phyloP scores from a whole-genome alignment of 306 rosid species.

The Quercus bicolor region DNA sequence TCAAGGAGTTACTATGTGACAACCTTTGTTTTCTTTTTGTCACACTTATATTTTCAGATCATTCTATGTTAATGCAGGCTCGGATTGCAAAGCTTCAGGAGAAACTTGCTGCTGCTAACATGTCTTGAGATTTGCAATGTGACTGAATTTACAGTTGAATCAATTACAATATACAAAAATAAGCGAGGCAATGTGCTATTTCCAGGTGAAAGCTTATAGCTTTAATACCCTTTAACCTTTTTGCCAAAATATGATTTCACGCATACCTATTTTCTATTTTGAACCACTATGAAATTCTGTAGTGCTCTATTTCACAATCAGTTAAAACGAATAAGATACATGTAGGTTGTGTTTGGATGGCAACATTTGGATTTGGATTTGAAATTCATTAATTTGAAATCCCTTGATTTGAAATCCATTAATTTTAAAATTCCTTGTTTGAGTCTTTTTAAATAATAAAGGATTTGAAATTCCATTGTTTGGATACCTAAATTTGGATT shows the following conservation, averaged over 20 bases:
- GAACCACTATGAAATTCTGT: neutral
- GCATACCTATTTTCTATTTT: neutral
- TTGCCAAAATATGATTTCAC: neutral
- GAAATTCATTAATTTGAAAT: too few relatives aligned
- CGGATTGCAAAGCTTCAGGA: slow-evolving; percentile 61
- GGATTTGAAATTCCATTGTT: too few relatives aligned
- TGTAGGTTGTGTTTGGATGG: too few relatives aligned
- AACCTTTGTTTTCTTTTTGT: too few relatives aligned
- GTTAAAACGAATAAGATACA: neutral
- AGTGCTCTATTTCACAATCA: neutral
- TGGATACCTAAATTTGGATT: too few relatives aligned
- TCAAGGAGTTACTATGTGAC: neutral
- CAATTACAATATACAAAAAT: slow-evolving; percentile 7
- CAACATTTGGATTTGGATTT: too few relatives aligned
- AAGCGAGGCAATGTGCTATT: neutral
- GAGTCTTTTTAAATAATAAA: too few relatives aligned
- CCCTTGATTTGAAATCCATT: too few relatives aligned
- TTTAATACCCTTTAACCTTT: neutral
- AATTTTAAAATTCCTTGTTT: too few relatives aligned
- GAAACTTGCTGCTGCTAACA: slow-evolving; percentile 39
- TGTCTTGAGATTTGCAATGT: slow-evolving; percentile 28
- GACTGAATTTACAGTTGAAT: slow-evolving; percentile 10
- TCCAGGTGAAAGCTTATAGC: slow-evolving; percentile 21
- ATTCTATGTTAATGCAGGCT: slow-evolving; percentile 42
- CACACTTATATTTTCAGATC: neutral